Percentiles rank a stretch among this genome's conserved stretches.
Conservation (phyloP, 1,139 yeast genomes). For the Yamadazyma trypodendri region DNA sequence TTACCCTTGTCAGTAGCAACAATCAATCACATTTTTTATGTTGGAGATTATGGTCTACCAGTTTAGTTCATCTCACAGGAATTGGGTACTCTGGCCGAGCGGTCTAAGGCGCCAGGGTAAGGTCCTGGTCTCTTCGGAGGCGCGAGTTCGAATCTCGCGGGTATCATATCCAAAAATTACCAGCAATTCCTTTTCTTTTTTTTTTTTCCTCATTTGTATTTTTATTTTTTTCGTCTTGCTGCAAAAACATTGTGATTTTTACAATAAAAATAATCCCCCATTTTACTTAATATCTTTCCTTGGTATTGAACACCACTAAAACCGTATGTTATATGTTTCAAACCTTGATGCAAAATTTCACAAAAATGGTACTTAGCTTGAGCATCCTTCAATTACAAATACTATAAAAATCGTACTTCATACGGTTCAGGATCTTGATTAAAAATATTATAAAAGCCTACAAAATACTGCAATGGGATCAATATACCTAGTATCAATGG, state of each 20-base stretch:
- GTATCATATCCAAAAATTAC: slow-evolving; percentile 38
- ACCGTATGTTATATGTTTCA: too few relatives aligned
- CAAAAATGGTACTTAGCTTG: too few relatives aligned
- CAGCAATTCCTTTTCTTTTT: slow-evolving; percentile 35
- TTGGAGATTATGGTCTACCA: neutral
- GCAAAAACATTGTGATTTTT: slow-evolving; percentile 1
- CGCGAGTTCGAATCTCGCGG: slow-evolving; percentile 59
- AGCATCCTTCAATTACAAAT: too few relatives aligned
- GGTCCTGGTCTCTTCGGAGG: slow-evolving; percentile 59
- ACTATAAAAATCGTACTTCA: too few relatives aligned
- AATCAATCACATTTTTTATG: too few relatives aligned
- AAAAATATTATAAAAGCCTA: too few relatives aligned
- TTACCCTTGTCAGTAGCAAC: too few relatives aligned
- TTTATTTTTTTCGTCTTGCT: slow-evolving; percentile 15
- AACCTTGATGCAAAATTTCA: too few relatives aligned
- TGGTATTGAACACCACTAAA: too few relatives aligned
- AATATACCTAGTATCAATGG: too few relatives aligned
- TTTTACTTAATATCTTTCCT: neutral
- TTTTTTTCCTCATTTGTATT: slow-evolving; percentile 11
- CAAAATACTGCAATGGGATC: too few relatives aligned
- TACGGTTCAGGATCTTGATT: too few relatives aligned
- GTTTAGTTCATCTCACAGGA: slow-evolving; percentile 19
- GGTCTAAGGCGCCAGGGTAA: slow-evolving; percentile 53
- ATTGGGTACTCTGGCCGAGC: slow-evolving; percentile 50
- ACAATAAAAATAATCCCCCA: neutral